Conservation (phyloP, 257 asterid genomes). For the Verbena officinalis region DNA sequence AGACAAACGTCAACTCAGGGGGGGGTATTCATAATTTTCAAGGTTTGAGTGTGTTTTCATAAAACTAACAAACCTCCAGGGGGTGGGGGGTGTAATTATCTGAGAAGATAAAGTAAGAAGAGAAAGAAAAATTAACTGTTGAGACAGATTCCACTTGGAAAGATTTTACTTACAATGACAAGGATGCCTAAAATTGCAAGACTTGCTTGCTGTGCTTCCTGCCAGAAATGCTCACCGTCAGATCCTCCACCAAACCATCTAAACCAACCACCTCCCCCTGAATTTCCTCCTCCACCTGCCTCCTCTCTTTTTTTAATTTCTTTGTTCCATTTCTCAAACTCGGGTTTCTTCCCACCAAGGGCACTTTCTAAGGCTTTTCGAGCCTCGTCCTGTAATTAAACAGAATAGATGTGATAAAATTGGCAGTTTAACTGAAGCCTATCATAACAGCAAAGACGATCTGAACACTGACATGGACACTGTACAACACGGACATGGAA, state of each 20-base stretch:
- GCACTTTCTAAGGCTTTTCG: conserved; percentile 92
- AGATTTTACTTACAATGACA: conserved; percentile 49
- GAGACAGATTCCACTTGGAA: not conserved
- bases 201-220: conserved; percentile 85
- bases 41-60: too few relatives aligned
- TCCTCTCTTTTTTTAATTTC: conserved; percentile 86
- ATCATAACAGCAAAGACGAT: not conserved
- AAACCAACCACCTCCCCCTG: conserved; percentile 92
- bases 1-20: too few relatives aligned
- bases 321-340: conserved; percentile 87
- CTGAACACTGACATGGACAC: not conserved
- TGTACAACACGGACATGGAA: too few relatives aligned
- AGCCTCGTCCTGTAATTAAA: conserved; percentile 77
- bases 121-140: not conserved
- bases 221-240: conserved; percentile 85
- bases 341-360: conserved; percentile 79
- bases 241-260: conserved; percentile 82
- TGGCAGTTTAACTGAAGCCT: conserved; percentile 15
- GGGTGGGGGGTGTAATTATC: too few relatives aligned
- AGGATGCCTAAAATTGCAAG: conserved; percentile 76
- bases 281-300: conserved; percentile 78
- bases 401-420: conserved; percentile 4
- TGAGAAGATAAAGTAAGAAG: not conserved
- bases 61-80: too few relatives aligned
- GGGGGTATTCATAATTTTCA: too few relatives aligned